Evolutionary conservation across 2,329 filamentous ascomycete species (phyloP), one percentile per base, ranked within the genome.

Genomic region (Epichloe sp.): DNA sequence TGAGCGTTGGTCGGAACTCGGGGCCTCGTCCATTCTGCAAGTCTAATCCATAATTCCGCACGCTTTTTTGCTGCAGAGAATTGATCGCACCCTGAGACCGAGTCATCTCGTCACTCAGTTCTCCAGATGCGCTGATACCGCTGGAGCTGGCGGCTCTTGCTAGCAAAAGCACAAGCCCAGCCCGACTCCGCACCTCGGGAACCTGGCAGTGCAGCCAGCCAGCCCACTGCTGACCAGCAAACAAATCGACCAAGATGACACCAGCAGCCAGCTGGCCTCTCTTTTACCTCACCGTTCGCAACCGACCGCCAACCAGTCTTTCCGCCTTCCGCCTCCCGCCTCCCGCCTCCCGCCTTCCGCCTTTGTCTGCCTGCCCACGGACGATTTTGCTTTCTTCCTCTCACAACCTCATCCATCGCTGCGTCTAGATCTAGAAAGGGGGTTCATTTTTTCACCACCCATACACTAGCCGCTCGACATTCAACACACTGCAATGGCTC

Each of bases 401-500:
- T 14, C 35, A 26, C 49, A 45, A 17, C 23, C 23, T 40, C 35
- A 36, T 17, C 23, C 44, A 41, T 35, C 44, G 23, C 26, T 36
- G n/a, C 26, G 19, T 41, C 40, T 6, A 43, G 14, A 37, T n/a
- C 10, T 35, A 3, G 43, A 11, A 47, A 47, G 31, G 31, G 31
- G 4, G 11, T 23, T 26, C 21, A 12, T 38, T 47, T 17, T 38
- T 17, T 40, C 34, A 34, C 45, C 34, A 38, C 6, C n/a, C 41
- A 36, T 8, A 35, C 40, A 17, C 44, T 37, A 17, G 17, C 40
- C 40, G 17, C 31, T 40, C 42, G 31, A 21, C 50, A 12, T 42
- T 44, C 26, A 21, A 31, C 44, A 48, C 37, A 31, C 49, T 12
- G 37, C 44, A 47, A 57, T 57, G 55, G 52, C 86, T 70, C 85